Conservation (phyloP, 768 basidiomycete species). For the Termitomyces sp. region DNA sequence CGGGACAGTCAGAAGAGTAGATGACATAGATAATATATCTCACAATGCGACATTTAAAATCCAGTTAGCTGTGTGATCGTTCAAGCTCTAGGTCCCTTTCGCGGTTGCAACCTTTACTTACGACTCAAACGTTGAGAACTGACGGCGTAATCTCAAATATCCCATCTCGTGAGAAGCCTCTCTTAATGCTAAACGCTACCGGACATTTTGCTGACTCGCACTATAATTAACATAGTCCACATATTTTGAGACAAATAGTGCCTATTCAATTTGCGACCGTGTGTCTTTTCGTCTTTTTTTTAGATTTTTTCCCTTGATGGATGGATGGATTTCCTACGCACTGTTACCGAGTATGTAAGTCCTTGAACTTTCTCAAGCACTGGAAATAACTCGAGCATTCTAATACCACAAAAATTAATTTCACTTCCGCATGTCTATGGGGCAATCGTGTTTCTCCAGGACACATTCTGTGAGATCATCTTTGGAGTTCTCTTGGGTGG, state of each 20-base stretch:
- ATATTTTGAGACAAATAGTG: background rate
- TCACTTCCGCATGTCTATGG: background rate
- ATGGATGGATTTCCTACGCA: background rate
- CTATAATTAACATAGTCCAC: no score
- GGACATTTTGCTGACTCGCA: background rate
- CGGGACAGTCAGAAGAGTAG: slow-evolving; percentile 16
- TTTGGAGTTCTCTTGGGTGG: no score
- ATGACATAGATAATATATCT: slow-evolving; percentile 1
- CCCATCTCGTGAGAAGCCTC: background rate
- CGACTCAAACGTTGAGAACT: background rate
- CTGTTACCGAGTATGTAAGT: background rate
- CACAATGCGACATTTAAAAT: background rate
- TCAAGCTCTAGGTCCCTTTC: background rate
- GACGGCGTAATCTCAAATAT: background rate
- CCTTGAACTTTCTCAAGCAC: background rate
- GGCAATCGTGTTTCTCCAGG: background rate
- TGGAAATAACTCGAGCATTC: background rate
- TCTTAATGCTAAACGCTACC: background rate
- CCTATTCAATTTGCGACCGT: no score
- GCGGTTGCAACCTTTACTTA: background rate
- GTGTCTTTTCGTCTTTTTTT: no score
- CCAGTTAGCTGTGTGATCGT: background rate
- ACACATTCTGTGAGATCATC: no score
- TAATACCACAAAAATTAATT: background rate
- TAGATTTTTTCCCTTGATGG: no score